phyloP scores from a whole-genome alignment of 2,329 filamentous ascomycete genomes.

The Neonectria magnoliae region DNA sequence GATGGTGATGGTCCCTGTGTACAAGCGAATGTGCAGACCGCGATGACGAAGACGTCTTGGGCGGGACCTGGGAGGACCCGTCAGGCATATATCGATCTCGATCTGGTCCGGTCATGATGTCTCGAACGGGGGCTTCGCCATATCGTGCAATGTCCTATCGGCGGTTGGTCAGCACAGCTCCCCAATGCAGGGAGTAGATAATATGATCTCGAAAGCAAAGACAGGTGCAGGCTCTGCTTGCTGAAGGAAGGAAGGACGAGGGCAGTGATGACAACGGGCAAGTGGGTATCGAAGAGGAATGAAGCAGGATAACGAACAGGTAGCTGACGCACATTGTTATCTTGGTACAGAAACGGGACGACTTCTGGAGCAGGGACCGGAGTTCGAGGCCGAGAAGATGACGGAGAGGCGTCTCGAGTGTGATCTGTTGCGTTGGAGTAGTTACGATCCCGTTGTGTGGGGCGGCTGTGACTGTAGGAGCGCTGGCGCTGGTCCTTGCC shows the following conservation, averaged over 20 bases:
- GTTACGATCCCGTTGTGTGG: slow-evolving; percentile 76
- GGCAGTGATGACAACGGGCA: slow-evolving; percentile 22
- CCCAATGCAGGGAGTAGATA: slow-evolving; percentile 8
- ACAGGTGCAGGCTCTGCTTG: slow-evolving; percentile 11
- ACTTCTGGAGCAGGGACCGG: slow-evolving; percentile 91
- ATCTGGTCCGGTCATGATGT: slow-evolving; percentile 74
- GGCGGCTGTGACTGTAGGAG: slow-evolving; percentile 68
- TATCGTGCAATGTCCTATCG: slow-evolving; percentile 77
- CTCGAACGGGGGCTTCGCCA: slow-evolving; percentile 80
- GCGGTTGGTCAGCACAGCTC: slow-evolving; percentile 36
- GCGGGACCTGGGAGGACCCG: slow-evolving; percentile 57
- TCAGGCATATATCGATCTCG: slow-evolving; percentile 72
- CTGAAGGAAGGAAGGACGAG: slow-evolving; percentile 18
- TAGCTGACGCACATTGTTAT: slow-evolving; percentile 69
- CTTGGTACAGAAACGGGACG: slow-evolving; percentile 96
- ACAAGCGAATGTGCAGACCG: slow-evolving; percentile 69
- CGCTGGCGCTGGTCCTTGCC: slow-evolving; percentile 70
- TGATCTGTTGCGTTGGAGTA: slow-evolving; percentile 81
- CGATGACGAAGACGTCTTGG: slow-evolving; percentile 71
- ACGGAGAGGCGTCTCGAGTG: slow-evolving; percentile 78
- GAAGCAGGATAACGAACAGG: slow-evolving; percentile 36
- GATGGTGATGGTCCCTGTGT: slow-evolving; percentile 71
- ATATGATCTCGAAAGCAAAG: slow-evolving; percentile 2
- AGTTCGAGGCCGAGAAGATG: slow-evolving; percentile 81
- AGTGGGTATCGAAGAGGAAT: slow-evolving; percentile 26